Conservation (phyloP, 2,329 filamentous ascomycete genomes). For the Claviceps fusiformis region DNA sequence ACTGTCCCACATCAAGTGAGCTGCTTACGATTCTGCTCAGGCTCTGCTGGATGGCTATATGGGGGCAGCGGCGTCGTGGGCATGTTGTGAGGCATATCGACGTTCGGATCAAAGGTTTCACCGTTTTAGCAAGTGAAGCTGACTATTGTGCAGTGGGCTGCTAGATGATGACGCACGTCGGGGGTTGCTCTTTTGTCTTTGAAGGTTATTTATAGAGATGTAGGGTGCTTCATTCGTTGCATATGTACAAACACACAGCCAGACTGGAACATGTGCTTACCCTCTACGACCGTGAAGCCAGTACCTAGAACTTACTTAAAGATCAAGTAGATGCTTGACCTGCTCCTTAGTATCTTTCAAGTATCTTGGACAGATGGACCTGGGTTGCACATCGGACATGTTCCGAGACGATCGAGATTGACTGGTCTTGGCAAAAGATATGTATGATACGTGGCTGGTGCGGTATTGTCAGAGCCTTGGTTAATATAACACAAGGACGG, state of each 20-base stretch:
- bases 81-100: neutral
- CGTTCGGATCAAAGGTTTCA: neutral
- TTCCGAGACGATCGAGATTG: neutral
- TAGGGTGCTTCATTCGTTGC: neutral
- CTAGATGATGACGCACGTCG: neutral
- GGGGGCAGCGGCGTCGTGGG: neutral
- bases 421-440: neutral
- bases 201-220: neutral
- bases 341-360: neutral
- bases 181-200: neutral
- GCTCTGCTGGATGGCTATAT: neutral
- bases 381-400: neutral
- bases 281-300: neutral
- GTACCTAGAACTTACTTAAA: neutral
- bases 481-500: too few species aligned
- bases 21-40: neutral
- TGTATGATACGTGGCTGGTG: neutral
- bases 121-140: neutral
- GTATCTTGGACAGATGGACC: neutral
- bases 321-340: neutral
- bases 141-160: neutral
- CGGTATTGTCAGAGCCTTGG: neutral
- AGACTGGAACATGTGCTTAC: neutral
- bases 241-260: neutral
- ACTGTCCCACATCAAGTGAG: neutral